These are phyloP conservation scores for Calonectria naviculata DNA, from an alignment of 2,329 filamentous ascomycete species.

Conservation along the genomic window DNA sequence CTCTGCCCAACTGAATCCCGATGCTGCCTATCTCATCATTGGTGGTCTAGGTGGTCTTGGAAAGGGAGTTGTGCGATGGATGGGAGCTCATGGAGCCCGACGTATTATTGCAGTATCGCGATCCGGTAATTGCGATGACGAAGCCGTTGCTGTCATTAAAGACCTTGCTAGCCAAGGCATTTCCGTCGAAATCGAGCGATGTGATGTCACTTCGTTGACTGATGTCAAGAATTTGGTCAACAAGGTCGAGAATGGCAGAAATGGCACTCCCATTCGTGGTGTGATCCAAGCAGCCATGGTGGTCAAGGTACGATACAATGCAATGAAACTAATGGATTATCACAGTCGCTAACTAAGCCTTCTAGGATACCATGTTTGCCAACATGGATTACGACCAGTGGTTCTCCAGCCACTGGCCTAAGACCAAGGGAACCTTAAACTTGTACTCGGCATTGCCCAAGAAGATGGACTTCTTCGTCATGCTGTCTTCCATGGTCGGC, in stretches of 20 bases:
- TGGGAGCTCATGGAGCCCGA: constrained; percentile 36
- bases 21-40: constrained; percentile 33
- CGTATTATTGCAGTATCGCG: constrained; percentile 43
- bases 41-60: constrained; percentile 36
- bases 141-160: not conserved
- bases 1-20: not conserved
- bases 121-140: constrained; percentile 9
- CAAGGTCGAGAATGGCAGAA: not conserved
- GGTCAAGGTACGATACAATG: constrained; percentile 1
- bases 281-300: constrained; percentile 54
- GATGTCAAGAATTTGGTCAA: not conserved
- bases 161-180: not conserved
- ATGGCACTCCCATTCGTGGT: constrained; percentile 46
- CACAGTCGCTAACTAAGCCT: not conserved
- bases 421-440: constrained; percentile 56
- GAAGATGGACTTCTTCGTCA: constrained; percentile 52
- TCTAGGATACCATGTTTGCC: constrained; percentile 46
- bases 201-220: constrained; percentile 1
- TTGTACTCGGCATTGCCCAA: constrained; percentile 45
- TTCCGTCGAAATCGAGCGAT: constrained; percentile 1
- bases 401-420: constrained; percentile 48
- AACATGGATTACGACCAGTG: constrained; percentile 52
- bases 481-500: constrained; percentile 49
- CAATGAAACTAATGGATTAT: no score
- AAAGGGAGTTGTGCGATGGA: constrained; percentile 25